Conservation (phyloP, 1,284 basidiomycete genomes). For the Moesziomyces sp. region DNA sequence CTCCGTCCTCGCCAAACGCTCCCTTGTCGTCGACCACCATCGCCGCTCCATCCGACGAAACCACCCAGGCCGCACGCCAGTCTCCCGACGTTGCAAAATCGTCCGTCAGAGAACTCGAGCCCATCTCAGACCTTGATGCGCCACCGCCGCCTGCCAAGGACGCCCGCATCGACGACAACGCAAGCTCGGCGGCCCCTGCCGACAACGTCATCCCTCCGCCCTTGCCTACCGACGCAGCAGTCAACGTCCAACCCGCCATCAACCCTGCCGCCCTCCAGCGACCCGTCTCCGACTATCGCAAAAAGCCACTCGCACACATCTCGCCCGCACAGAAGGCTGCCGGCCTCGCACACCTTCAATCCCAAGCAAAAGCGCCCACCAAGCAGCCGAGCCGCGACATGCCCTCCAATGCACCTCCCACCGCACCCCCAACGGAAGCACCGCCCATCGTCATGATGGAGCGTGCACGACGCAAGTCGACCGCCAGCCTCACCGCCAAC, state of each 20-base stretch:
- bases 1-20: slow-evolving; percentile 20
- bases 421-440: slow-evolving; percentile 22
- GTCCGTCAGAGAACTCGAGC: neutral
- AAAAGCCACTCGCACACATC: slow-evolving; percentile 50
- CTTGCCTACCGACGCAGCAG: slow-evolving; percentile 31
- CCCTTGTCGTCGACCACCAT: slow-evolving; percentile 38
- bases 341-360: slow-evolving; percentile 40
- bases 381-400: slow-evolving; percentile 11
- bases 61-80: slow-evolving; percentile 21
- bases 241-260: slow-evolving; percentile 11
- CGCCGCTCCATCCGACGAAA: slow-evolving; percentile 31
- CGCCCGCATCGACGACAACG: neutral
- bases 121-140: slow-evolving; percentile 5
- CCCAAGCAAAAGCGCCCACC: slow-evolving; percentile 26
- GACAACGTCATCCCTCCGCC: slow-evolving; percentile 55
- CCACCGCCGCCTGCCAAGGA: slow-evolving; percentile 30
- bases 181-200: slow-evolving; percentile 7
- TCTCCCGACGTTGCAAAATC: slow-evolving; percentile 18
- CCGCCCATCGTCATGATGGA: slow-evolving; percentile 32
- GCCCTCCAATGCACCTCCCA: slow-evolving; percentile 13
- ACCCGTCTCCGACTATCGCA: slow-evolving; percentile 58
- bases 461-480: slow-evolving; percentile 44
- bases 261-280: slow-evolving; percentile 33
- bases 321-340: slow-evolving; percentile 46
- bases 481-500: slow-evolving; percentile 37